Evolutionary conservation across 1,284 basidiomycete genomes (phyloP).

Genomic region (Cyathus pygmaeus): DNA sequence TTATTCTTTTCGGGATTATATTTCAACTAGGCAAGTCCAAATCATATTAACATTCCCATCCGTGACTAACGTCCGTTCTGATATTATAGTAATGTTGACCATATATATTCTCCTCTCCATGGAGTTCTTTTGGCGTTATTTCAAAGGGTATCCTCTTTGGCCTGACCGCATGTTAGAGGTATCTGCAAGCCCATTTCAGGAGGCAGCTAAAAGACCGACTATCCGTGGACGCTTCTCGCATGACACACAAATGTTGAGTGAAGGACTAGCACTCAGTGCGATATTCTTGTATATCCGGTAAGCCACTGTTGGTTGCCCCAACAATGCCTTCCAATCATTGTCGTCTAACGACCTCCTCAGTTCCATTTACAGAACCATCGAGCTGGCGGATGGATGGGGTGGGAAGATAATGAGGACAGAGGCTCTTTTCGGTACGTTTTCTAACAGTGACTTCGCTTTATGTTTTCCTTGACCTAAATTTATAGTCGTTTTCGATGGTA

Average conservation of each 20-base stretch:
- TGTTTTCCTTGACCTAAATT: no score
- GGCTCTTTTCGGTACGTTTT: slow-evolving; percentile 61
- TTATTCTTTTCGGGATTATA: slow-evolving; percentile 68
- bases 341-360: no score
- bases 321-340: no score
- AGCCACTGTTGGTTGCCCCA: slow-evolving; percentile 31
- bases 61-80: no score
- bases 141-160: slow-evolving; percentile 48
- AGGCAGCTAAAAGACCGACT: background rate
- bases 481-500: slow-evolving; percentile 67
- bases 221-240: slow-evolving; percentile 25
- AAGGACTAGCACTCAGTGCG: slow-evolving; percentile 45
- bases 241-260: slow-evolving; percentile 40
- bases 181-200: no score
- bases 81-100: no score
- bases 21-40: slow-evolving; percentile 67
- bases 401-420: slow-evolving; percentile 64
- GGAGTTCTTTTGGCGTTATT: slow-evolving; percentile 61
- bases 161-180: background rate
- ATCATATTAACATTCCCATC: no score
- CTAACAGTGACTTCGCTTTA: no score
- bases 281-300: slow-evolving; percentile 52
- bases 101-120: slow-evolving; percentile 30
- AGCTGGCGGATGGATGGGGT: slow-evolving; percentile 64
- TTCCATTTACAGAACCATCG: slow-evolving; percentile 51